phyloP scores from a whole-genome alignment of 495 filamentous ascomycete species.

The Clavariopsis aquatica region DNA sequence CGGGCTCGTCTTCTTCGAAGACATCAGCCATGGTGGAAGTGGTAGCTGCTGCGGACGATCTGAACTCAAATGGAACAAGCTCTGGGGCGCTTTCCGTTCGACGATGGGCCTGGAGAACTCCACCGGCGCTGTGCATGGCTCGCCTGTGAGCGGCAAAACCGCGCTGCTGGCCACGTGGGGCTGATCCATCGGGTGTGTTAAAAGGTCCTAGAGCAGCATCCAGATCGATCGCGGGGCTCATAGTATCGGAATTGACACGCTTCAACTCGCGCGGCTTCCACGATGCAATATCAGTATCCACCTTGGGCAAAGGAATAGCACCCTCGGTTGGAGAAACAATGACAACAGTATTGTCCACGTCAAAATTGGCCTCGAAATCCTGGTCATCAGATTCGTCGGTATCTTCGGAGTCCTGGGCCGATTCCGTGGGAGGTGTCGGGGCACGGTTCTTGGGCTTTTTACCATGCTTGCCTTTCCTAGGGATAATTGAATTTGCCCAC shows the following conservation, averaged over 20 bases:
- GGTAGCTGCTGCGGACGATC: conserved; percentile 54
- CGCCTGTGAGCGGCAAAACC: conserved; percentile 61
- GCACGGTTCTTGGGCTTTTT: conserved; percentile 28
- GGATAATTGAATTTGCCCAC: conserved; percentile 77
- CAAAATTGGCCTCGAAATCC: conserved; percentile 41
- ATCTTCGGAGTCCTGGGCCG: conserved; percentile 19
- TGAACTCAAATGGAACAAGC: conserved; percentile 77
- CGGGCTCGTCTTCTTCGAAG: conserved; percentile 94
- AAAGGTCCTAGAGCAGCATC: conserved; percentile 95
- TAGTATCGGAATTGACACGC: conserved; percentile 58
- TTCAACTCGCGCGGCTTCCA: conserved; percentile 45
- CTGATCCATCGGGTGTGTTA: conserved; percentile 62
- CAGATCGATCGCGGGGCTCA: conserved; percentile 84
- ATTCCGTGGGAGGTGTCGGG: conserved; percentile 31
- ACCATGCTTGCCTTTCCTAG: conserved; percentile 56
- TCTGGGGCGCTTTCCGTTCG: conserved; percentile 91
- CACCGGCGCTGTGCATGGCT: conserved; percentile 88
- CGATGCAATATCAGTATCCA: conserved; percentile 32
- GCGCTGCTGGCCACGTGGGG: conserved; percentile 52
- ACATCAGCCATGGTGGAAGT: conserved; percentile 81
- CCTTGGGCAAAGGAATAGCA: conserved; percentile 11
- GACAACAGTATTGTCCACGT: conserved; percentile 41
- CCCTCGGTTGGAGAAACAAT: conserved; percentile 36
- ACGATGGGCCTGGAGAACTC: conserved; percentile 80
- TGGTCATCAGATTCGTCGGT: conserved; percentile 32